Evolutionary conservation across 768 basidiomycete species (phyloP), one percentile per base, ranked within the genome.

Genomic region (Auricularia auricula-judae): DNA sequence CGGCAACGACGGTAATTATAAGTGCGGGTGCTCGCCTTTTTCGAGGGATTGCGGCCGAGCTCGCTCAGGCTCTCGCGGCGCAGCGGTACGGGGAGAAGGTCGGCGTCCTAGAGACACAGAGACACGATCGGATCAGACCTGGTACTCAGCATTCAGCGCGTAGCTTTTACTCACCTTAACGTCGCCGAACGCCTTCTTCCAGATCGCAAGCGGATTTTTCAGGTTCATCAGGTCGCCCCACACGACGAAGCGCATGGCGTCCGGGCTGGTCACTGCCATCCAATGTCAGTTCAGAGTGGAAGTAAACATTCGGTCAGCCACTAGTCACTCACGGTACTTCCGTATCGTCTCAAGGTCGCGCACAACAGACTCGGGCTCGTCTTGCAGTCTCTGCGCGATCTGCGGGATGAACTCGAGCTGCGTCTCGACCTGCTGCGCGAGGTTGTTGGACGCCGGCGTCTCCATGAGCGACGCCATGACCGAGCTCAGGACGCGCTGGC

Each of bases 211-310:
- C 2, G 97, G 96, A 18, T 85, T 79, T 18, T 80, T 70, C 39
- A 98, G 72, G 42, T 75, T 74, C 39, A 96, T 70, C 53, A 99
- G 78, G 70, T 97, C 86, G 11, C 97, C 97, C n/a, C 87, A 84
- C 10, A 98, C 89, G 1, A 91, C 89, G 72, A 99, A 89, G 44
- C 97, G 86, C 23, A 94, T 80, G 51, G 87, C 90, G 21, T 85
- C 82, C 3, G 96, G 91, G 66, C 90, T 80, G 12, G 87, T 89
- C 67, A 97, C 93, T 98, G 68, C 5, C 2, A 35, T 8, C 10
- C 35, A 61, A 61, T 14, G 21, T 5, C 14, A n/a, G n/a, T n/a
- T n/a, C n/a, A 33, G 54, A 65, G 39, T 64, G 44, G 44, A 61
- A 11, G 42, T 16, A n/a, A 66, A 7, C 29, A 29, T 29, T 2